A percentile compares a stretch with the other conserved stretches of the same genome.
Conservation (phyloP, 1,284 basidiomycete genomes). For the Puccinia hordei region DNA sequence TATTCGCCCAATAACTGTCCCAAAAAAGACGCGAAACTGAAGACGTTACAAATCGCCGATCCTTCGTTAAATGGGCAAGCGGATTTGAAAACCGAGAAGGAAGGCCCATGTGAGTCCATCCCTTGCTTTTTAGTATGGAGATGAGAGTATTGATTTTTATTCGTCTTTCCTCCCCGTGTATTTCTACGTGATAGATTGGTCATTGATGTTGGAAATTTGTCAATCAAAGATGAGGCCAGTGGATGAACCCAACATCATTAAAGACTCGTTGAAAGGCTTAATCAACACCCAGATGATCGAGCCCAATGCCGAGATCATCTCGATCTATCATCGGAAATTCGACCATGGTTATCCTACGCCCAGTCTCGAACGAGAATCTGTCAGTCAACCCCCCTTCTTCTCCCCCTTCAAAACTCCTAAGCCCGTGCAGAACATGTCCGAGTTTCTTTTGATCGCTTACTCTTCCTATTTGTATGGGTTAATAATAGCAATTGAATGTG, state of each 20-base stretch:
- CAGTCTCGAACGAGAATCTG: conserved; percentile 44
- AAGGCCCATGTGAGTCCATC: conserved; percentile 62
- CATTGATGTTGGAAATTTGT: conserved; percentile 64
- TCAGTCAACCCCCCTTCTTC: too few species aligned
- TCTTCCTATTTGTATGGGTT: conserved; percentile 61
- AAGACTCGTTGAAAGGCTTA: conserved; percentile 63
- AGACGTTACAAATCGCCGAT: conserved; percentile 63
- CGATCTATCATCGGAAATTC: conserved; percentile 64
- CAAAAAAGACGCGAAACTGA: conserved; percentile 59
- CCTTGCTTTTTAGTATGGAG: conserved; percentile 33
- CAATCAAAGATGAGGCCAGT: conserved; percentile 64
- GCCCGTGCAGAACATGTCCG: too few species aligned
- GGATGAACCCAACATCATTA: conserved; percentile 62
- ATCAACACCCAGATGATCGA: conserved; percentile 62
- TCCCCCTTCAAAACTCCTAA: too few species aligned
- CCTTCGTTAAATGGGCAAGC: conserved; percentile 59
- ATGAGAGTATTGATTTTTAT: not conserved
- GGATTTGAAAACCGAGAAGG: conserved; percentile 59
- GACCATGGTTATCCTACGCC: conserved; percentile 57
- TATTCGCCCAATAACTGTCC: conserved; percentile 65
- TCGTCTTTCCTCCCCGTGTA: too few species aligned
- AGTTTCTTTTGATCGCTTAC: too few species aligned
- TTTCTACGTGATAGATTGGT: conserved; percentile 56
- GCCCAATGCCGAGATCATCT: conserved; percentile 64
- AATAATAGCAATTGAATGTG: conserved; percentile 30